phyloP scores from a whole-genome alignment of 139 green algal genomes.

The Nannochloris sp. region DNA sequence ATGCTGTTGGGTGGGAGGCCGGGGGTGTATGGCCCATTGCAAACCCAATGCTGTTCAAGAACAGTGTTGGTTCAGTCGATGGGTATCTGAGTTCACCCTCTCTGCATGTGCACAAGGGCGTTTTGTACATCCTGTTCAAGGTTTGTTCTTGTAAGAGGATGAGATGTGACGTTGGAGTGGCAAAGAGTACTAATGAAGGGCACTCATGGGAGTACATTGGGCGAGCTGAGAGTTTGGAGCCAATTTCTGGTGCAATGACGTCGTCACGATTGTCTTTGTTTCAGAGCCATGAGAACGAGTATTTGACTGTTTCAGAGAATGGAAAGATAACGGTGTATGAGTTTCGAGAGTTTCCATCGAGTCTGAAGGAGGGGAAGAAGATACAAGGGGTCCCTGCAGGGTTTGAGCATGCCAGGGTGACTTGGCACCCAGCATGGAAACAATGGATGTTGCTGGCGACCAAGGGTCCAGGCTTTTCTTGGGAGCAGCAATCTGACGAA shows the following conservation, averaged over 20 bases:
- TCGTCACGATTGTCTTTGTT: not conserved
- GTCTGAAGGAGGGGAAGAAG: not conserved
- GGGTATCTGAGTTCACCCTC: not conserved
- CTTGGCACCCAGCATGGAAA: not conserved
- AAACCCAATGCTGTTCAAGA: slow-evolving; percentile 18
- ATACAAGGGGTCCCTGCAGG: not conserved
- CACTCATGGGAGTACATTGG: slow-evolving; percentile 12
- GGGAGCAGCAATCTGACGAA: not conserved
- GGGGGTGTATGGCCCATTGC: slow-evolving; percentile 11
- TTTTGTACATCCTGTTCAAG: slow-evolving; percentile 16
- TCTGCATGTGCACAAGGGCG: not conserved
- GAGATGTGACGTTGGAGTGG: slow-evolving; percentile 5
- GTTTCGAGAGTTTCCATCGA: not conserved
- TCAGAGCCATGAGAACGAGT: slow-evolving; percentile 6
- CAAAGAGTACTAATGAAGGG: slow-evolving; percentile 7
- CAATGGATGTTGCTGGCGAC: not conserved
- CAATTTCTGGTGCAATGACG: not conserved
- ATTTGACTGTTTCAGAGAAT: slow-evolving; percentile 8
- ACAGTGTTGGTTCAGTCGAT: not conserved
- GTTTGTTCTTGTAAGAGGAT: not conserved
- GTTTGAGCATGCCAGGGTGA: not conserved
- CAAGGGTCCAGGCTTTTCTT: not conserved
- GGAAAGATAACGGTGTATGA: not conserved
- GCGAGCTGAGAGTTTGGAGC: not conserved
- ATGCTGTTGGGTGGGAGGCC: not conserved